Evolutionary conservation across 164 flowering plant species (phyloP), one percentile per base, ranked within the genome.

Genomic region (Berberis vulgaris): DNA sequence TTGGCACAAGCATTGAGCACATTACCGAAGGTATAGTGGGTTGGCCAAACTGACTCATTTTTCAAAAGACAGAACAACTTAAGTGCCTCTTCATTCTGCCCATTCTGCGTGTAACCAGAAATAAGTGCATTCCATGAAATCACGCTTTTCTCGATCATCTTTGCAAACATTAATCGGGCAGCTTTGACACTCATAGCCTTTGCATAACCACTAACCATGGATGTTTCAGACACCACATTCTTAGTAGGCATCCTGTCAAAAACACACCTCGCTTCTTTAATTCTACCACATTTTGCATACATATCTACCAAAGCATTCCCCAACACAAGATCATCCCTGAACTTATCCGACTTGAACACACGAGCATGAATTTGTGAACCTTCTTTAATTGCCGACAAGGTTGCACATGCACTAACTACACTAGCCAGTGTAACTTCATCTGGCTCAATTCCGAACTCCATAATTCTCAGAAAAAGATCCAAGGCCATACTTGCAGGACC

Each of bases 401-500:
- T 61, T 26, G 64, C 64, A 49, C 64, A 61, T 1, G 64, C 64
- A 47, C 64, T 61, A 40, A 47, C 64, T 10, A 61, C 64, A 47
- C 64, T 61, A 47, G 64, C 54, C 39, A 61, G 64, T 61, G 64
- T 61, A 10, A 61, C 64, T 61, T 61, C 64, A 61, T 61, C 54
- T 61, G 54, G 54, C 41, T 46, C 26, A 39, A 61, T 1, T 26
- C 64, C 64, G 38, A 26, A 61, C 3, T 61, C 64, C 64, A 61
- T 61, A 54, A 61, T 61, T 4, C 43, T 7, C 52, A 38, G 6
- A 61, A 61, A 61, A 7, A 61, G 12, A 5, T 40, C 43, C 7
- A 61, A n/a, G 10, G 64, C 64, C 41, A 47, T 42, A 40, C 52
- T 49, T 8, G 64, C 64, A 3, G 64, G 64, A 47, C 64, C 64